Evolutionary conservation across 2,329 filamentous ascomycete species (phyloP).

Genomic region (Sarocladiaceae sp.): DNA sequence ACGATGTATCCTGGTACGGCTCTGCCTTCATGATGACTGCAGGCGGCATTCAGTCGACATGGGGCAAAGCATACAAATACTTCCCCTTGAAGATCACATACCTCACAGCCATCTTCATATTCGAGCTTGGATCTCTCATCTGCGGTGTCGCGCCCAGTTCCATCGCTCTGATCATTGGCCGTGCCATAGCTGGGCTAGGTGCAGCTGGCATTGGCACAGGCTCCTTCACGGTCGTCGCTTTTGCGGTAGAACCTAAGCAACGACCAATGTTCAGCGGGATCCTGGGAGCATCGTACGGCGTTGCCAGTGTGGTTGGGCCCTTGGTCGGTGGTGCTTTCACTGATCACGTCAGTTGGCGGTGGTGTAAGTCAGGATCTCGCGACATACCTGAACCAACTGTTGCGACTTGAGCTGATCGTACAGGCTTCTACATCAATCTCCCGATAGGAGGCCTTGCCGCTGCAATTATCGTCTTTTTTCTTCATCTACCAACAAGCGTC

Average conservation of each 20-base stretch:
- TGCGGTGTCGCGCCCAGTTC: constrained; percentile 23
- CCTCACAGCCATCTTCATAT: constrained; percentile 34
- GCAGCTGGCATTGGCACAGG: constrained; percentile 32
- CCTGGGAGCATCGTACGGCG: constrained; percentile 20
- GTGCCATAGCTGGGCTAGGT: constrained; percentile 41
- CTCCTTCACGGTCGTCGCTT: constrained; percentile 38
- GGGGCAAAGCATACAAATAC: constrained; percentile 37
- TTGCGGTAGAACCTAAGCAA: constrained; percentile 17
- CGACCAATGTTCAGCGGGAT: constrained; percentile 19
- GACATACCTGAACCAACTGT: constrained; percentile 9
- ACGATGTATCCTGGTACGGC: constrained; percentile 41
- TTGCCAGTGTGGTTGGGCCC: constrained; percentile 20
- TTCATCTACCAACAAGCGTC: constrained; percentile 26
- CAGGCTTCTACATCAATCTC: constrained; percentile 23
- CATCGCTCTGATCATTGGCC: constrained; percentile 14
- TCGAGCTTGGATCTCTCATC: constrained; percentile 44
- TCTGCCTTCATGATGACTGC: constrained; percentile 29
- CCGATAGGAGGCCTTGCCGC: constrained; percentile 18
- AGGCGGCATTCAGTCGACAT: constrained; percentile 28
- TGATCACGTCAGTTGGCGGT: constrained; percentile 18
- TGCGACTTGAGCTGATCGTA: too few species aligned
- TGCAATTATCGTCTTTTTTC: constrained; percentile 20
- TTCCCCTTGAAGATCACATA: constrained; percentile 41
- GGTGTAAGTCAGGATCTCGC: constrained; percentile 14
- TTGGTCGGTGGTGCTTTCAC: constrained; percentile 22